A percentile compares a stretch with the other conserved stretches of the same genome.
These are phyloP conservation scores for Dactylellina drechsleri DNA, from an alignment of 2,329 filamentous ascomycete genomes.

Conservation along the genomic window DNA sequence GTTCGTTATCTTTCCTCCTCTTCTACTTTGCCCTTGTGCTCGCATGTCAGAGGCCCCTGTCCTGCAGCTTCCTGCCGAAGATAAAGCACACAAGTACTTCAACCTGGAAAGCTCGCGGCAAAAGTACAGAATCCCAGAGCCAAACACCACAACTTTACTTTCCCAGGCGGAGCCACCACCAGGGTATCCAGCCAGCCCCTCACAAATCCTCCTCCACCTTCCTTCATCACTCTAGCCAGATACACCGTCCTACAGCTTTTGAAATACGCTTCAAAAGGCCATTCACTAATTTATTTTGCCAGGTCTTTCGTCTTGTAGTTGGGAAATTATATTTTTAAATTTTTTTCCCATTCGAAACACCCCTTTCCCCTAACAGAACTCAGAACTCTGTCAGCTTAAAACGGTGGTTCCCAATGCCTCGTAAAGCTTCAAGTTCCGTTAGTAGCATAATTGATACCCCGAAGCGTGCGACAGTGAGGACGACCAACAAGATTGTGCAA, in stretches of 20 bases:
- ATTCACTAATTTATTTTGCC: conserved; percentile 6
- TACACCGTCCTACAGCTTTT: conserved; percentile 26
- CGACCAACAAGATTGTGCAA: conserved; percentile 80
- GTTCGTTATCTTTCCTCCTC: conserved; percentile 16
- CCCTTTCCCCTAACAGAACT: conserved; percentile 13
- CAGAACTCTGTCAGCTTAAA: conserved; percentile 23
- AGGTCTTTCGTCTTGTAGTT: conserved; percentile 4
- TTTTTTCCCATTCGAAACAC: not conserved
- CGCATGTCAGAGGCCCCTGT: conserved; percentile 39
- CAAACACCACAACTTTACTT: not conserved
- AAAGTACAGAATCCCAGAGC: conserved; percentile 28
- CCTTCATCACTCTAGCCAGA: conserved; percentile 39
- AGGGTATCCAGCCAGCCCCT: conserved; percentile 49
- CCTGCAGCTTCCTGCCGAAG: conserved; percentile 32
- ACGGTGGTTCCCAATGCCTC: conserved; percentile 53
- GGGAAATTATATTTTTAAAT: not conserved
- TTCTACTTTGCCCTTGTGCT: not conserved
- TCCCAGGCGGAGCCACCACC: conserved; percentile 41
- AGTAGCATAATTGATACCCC: conserved; percentile 54
- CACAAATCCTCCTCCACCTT: conserved; percentile 43
- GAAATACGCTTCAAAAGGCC: conserved; percentile 1
- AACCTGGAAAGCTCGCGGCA: conserved; percentile 33
- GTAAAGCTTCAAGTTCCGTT: conserved; percentile 54
- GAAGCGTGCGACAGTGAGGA: conserved; percentile 65
- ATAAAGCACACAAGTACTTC: conserved; percentile 8